Base-by-base conservation (phyloP, 1,284 basidiomycete species). In the Trichosporon faecale region DNA sequence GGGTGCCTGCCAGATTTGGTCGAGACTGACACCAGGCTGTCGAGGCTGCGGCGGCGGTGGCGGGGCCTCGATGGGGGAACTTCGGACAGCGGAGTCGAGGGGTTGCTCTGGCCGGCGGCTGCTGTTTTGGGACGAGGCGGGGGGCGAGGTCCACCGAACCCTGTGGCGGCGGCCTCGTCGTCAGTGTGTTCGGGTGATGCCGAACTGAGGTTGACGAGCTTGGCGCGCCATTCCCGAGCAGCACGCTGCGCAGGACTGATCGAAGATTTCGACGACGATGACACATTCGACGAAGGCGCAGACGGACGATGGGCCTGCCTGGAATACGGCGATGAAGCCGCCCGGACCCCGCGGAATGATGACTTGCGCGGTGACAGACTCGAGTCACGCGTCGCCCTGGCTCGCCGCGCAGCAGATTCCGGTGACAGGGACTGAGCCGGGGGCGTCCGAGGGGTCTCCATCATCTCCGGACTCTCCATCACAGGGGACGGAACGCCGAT, bases 81-180 rank as follows among this genome's bases (percentile, higher is more conserved):
- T 27, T 61, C 57, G 57, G 57, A 61, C 18, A 61, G 57, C 57
- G 57, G 57, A 11, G 57, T 61, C 57, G 57, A 33, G 29, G 57
- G 57, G 27, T 61, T 29, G 31, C 57, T 61, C 16, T 31, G 11
- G 18, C 57, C 57, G 4, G 57, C 57, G 18, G 57, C 57, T 31
- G 57, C 57, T 14, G 57, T 61, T 31, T 61, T 61, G 57, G 57
- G 57, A 61, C 57, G 57, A 29, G 57, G 57, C 29, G 57, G 57
- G 27, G 57, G 57, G 27, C 57, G 57, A 61, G 57, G 57, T 18
- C 57, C 57, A 7, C 57, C 57, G 23, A 61, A 61, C 57, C 57
- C 57, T 61, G 57, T n/a, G 57, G 27, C 57, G 27, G 57, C 57
- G 7, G n/a, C 57, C 27, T 61, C 57, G 7, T 61, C 57, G 18